phyloP scores from a whole-genome alignment of 2,329 filamentous ascomycete genomes.

The Sporothrix inflata region DNA sequence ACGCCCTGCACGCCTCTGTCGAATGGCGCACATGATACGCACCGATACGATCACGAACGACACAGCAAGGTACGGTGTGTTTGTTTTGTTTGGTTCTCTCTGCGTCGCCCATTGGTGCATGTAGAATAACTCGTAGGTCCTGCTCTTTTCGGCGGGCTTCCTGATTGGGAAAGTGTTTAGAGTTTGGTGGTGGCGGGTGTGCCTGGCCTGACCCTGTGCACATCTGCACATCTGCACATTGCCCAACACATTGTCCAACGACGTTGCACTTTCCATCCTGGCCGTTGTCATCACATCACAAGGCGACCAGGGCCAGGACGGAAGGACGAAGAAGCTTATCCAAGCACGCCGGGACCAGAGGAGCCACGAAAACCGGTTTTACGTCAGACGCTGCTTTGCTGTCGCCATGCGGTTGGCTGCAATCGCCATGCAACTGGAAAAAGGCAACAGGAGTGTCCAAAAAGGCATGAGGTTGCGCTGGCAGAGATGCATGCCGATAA shows the following conservation, averaged over 20 bases:
- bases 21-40: background rate
- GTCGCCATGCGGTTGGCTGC: background rate
- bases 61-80: background rate
- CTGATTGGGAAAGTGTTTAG: constrained; percentile 8
- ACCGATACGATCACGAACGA: background rate
- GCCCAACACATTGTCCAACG: background rate
- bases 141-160: background rate
- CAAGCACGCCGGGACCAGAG: background rate
- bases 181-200: background rate
- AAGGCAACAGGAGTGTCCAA: too few species aligned
- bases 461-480: background rate
- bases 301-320: background rate
- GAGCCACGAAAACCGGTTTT: background rate
- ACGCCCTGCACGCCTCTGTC: background rate
- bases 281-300: background rate
- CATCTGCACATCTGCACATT: background rate
- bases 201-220: background rate
- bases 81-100: background rate
- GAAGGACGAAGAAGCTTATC: constrained; percentile 21
- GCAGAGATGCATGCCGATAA: background rate
- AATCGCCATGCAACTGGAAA: constrained; percentile 1
- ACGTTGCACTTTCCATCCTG: background rate
- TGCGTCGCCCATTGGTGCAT: background rate
- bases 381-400: background rate
- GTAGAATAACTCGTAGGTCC: background rate